Evolutionary conservation across 148 eudicot genomes (phyloP).

Genomic region (Vaccinium corymbosum): DNA sequence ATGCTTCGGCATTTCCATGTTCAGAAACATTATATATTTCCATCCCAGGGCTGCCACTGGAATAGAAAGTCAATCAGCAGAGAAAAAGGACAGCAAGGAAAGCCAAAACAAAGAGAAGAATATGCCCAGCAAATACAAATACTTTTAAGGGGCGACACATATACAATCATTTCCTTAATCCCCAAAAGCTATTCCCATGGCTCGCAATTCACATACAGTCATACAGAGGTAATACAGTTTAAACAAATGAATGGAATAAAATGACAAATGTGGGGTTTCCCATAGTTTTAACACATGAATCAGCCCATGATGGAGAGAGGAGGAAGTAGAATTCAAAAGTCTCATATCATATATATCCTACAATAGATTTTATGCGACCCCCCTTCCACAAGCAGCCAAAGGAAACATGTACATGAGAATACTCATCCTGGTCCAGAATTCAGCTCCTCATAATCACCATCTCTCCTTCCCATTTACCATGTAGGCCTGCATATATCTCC

Average conservation of each 20-base stretch:
- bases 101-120: background rate
- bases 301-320: background rate
- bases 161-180: background rate
- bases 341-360: background rate
- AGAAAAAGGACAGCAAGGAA: background rate
- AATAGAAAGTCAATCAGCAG: background rate
- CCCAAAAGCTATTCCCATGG: background rate
- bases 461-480: background rate
- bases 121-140: background rate
- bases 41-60: constrained; percentile 40
- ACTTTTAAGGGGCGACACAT: background rate
- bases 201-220: background rate
- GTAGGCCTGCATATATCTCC: background rate
- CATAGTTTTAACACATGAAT: background rate
- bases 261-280: background rate
- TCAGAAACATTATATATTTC: constrained; percentile 45
- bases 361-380: background rate
- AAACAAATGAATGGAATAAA: background rate
- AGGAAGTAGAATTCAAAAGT: background rate
- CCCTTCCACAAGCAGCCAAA: background rate
- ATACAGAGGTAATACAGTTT: background rate
- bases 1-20: constrained; percentile 48
- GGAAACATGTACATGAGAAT: background rate
- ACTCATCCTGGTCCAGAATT: constrained; percentile 10
- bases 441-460: background rate